Evolutionary conservation across 108 stramenopile genomes (phyloP).

Genomic region (Cylindrotheca closterium): DNA sequence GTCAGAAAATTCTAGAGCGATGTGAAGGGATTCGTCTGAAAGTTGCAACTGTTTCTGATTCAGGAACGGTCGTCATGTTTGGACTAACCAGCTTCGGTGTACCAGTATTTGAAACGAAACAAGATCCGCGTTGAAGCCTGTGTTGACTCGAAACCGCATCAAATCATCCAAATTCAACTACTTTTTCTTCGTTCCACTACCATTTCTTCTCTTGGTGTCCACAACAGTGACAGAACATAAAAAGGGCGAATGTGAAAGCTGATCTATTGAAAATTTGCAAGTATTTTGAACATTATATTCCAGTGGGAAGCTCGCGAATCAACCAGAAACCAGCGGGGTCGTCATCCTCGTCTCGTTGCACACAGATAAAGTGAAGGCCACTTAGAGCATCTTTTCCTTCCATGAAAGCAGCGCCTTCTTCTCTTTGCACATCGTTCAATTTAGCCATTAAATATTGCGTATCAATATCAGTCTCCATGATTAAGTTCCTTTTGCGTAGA

Average conservation of each 20-base stretch:
- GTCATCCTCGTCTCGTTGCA: slow-evolving; percentile 88
- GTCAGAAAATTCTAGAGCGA: slow-evolving; percentile 26
- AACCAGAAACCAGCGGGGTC: slow-evolving; percentile 97
- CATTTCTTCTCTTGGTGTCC: too few relatives aligned
- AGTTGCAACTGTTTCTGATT: slow-evolving; percentile 70
- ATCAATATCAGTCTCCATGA: slow-evolving; percentile 94
- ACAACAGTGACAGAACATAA: too few relatives aligned
- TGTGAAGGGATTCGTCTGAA: slow-evolving; percentile 59
- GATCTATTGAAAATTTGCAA: too few relatives aligned
- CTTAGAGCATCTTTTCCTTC: slow-evolving; percentile 85
- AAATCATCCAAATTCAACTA: too few relatives aligned
- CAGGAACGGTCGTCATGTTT: slow-evolving; percentile 78
- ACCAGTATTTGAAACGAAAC: slow-evolving; percentile 19
- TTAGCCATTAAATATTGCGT: slow-evolving; percentile 91
- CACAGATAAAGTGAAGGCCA: slow-evolving; percentile 92
- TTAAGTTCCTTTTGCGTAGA: slow-evolving; percentile 79
- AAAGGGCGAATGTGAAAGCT: too few relatives aligned
- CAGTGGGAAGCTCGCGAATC: slow-evolving; percentile 75
- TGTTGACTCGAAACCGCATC: too few relatives aligned
- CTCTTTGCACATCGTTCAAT: slow-evolving; percentile 81
- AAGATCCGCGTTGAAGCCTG: too few relatives aligned
- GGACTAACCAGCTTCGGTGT: slow-evolving; percentile 67
- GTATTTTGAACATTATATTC: too few relatives aligned
- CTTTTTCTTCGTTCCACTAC: too few relatives aligned
- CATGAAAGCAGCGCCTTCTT: slow-evolving; percentile 90